Percentiles rank a stretch among this genome's conserved stretches.
phyloP scores from a whole-genome alignment of 208 protist genomes.

The Leishmania gerbilli region DNA sequence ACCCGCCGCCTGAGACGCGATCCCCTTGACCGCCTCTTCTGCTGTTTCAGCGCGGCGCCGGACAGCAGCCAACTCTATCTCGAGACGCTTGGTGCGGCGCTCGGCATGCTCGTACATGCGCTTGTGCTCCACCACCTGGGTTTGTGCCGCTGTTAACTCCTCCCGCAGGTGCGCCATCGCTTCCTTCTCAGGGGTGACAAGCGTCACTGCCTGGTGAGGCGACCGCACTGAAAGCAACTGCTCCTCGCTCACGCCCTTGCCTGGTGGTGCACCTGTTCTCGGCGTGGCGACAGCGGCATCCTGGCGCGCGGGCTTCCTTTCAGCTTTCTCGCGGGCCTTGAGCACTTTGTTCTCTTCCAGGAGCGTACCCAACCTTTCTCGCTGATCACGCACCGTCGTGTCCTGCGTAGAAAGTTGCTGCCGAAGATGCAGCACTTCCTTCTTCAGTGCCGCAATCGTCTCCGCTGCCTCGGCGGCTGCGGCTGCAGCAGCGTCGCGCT shows the following conservation, averaged over 20 bases:
- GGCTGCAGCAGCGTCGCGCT: not conserved
- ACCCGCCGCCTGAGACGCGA: not conserved
- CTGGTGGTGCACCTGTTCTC: not conserved
- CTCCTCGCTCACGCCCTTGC: not conserved
- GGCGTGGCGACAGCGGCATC: not conserved
- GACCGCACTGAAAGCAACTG: not conserved
- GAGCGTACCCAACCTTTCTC: not conserved
- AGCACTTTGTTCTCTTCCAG: not conserved
- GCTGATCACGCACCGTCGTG: not conserved
- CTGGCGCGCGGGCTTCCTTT: not conserved
- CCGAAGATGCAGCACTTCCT: not conserved
- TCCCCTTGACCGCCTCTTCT: not conserved
- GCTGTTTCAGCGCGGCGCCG: not conserved
- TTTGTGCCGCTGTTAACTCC: conserved; percentile 13
- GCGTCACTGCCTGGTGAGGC: conserved; percentile 11
- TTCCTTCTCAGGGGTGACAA: conserved; percentile 2
- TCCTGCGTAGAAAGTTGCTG: not conserved
- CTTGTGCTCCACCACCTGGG: conserved; percentile 7
- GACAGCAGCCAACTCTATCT: conserved; percentile 13
- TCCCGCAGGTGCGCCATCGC: conserved; percentile 18
- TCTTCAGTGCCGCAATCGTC: not conserved
- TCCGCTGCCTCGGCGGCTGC: not conserved
- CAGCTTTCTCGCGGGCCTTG: not conserved
- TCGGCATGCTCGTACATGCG: conserved; percentile 21
- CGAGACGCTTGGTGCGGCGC: conserved; percentile 14